These are phyloP conservation scores for Ascochyta koolunga DNA, from an alignment of 2,329 filamentous ascomycete species.

Conservation along the genomic window DNA sequence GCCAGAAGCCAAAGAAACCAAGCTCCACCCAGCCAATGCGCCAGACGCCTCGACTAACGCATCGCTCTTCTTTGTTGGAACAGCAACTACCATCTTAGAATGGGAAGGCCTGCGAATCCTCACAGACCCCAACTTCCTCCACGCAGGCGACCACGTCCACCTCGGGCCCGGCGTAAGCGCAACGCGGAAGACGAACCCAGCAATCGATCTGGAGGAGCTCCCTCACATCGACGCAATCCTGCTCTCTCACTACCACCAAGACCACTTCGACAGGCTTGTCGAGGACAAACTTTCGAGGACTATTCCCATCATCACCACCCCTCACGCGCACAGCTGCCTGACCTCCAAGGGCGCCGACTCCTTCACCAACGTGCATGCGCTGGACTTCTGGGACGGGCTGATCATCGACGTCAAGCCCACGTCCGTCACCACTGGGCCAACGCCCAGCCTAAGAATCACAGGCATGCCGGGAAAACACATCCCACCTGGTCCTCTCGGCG, in stretches of 20 bases:
- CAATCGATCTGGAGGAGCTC: slow-evolving; percentile 64
- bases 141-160: slow-evolving; percentile 69
- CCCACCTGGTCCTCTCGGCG: slow-evolving; percentile 50
- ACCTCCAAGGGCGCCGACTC: slow-evolving; percentile 54
- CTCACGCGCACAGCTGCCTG: slow-evolving; percentile 64
- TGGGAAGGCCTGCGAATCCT: slow-evolving; percentile 61
- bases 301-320: slow-evolving; percentile 68
- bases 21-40: slow-evolving; percentile 50
- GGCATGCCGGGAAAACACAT: slow-evolving; percentile 71
- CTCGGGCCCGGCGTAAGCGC: slow-evolving; percentile 67
- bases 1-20: slow-evolving; percentile 53
- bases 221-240: slow-evolving; percentile 66
- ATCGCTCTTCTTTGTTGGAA: slow-evolving; percentile 62
- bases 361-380: slow-evolving; percentile 61
- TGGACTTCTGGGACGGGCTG: slow-evolving; percentile 63
- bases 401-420: slow-evolving; percentile 51
- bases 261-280: slow-evolving; percentile 62
- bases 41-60: slow-evolving; percentile 48
- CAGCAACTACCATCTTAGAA: slow-evolving; percentile 62
- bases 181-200: slow-evolving; percentile 63
- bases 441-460: slow-evolving; percentile 61
- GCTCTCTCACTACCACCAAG: slow-evolving; percentile 69
- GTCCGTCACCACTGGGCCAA: slow-evolving; percentile 16
- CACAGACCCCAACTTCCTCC: slow-evolving; percentile 63
- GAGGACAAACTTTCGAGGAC: slow-evolving; percentile 58